Base-by-base conservation (phyloP, 1,139 yeast species). In the Pichia sp. region DNA sequence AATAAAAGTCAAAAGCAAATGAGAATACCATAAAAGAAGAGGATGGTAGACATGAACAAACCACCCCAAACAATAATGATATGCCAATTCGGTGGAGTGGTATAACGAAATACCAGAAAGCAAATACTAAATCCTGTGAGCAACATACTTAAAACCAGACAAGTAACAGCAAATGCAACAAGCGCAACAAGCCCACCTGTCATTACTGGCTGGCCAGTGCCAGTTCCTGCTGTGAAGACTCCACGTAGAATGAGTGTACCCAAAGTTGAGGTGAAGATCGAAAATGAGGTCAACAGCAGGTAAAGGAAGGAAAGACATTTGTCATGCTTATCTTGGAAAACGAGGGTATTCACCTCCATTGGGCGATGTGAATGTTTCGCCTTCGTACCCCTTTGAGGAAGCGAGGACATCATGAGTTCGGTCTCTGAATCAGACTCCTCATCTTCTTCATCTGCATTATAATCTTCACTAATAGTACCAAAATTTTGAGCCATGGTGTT, bases 291-390 rank as follows among this genome's bases (percentile, higher is more conserved):
- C 13, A 67, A 52, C 2, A 66, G 50, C 27, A 69, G 45, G 45
- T 72, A 73, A 27, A 73, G 49, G 37, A 69, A 63, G 2, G 74
- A 59, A 12, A 73, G 45, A 5, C 72, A 68, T 25, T 59, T 58
- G 47, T 72, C 76, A 37, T 72, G 70, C 34, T 63, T 62, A 6
- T 46, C 34, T 14, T 18, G 27, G 14, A 25, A 14, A 15, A 4
- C 5, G 3, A 15, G n/a, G n/a, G n/a, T n/a, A n/a, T n/a, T n/a
- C n/a, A n/a, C n/a, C n/a, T n/a, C n/a, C n/a, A n/a, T n/a, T n/a
- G n/a, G n/a, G n/a, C n/a, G n/a, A n/a, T n/a, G n/a, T n/a, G n/a
- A n/a, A n/a, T 11, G 6, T 33, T 29, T 22, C 20, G 26, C 11
- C 27, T 27, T 5, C 33, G 30, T 16, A 26, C 18, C 26, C 25